Conservation (phyloP, 352 stramenopile genomes). For the Phytophthora idaei region DNA sequence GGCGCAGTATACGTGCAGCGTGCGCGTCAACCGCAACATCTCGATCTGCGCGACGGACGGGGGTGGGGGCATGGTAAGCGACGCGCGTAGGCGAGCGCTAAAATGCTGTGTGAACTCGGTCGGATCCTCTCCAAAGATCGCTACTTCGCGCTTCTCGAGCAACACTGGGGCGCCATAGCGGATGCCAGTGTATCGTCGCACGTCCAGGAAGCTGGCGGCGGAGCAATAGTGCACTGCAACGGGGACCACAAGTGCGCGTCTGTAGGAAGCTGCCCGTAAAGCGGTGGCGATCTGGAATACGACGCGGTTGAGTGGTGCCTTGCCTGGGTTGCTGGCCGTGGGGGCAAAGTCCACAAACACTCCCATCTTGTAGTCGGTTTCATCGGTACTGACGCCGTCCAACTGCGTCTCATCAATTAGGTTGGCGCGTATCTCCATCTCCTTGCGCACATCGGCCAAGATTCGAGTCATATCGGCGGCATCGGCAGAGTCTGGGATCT, state of each 20-base stretch:
- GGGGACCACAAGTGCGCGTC: conserved; percentile 60
- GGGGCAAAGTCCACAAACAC: conserved; percentile 60
- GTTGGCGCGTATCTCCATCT: conserved; percentile 50
- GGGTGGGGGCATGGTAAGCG: conserved; percentile 66
- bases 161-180: conserved; percentile 70
- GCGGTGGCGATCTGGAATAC: conserved; percentile 57
- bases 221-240: conserved; percentile 72
- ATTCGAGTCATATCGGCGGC: conserved; percentile 23
- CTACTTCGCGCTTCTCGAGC: conserved; percentile 61
- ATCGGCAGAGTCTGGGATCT: conserved; percentile 17
- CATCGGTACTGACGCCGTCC: conserved; percentile 43
- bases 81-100: conserved; percentile 53
- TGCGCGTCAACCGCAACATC: conserved; percentile 66
- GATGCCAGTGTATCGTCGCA: conserved; percentile 57
- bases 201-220: conserved; percentile 48
- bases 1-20: conserved; percentile 73
- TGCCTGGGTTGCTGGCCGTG: conserved; percentile 34
- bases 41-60: conserved; percentile 67
- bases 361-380: conserved; percentile 67
- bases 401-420: conserved; percentile 46
- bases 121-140: conserved; percentile 64
- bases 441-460: conserved; percentile 35
- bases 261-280: conserved; percentile 44
- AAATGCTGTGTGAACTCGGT: conserved; percentile 72
- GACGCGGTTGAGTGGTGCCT: conserved; percentile 58